These are phyloP conservation scores for Russula foetens DNA, from an alignment of 768 basidiomycete genomes.

Conservation along the genomic window DNA sequence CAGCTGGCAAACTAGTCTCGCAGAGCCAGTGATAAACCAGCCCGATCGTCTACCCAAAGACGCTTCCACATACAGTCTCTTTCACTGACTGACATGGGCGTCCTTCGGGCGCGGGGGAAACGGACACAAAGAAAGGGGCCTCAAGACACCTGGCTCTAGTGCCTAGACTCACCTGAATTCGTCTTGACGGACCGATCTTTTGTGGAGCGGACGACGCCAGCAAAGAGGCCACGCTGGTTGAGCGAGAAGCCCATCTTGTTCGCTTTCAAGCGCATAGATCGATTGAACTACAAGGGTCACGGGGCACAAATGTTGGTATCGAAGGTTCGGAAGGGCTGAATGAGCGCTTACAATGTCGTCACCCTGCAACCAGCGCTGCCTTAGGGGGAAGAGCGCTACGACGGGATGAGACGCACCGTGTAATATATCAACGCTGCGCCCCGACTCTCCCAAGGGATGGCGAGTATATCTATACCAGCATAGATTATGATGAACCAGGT, in stretches of 20 bases:
- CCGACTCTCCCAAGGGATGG: conserved; percentile 67
- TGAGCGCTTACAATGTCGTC: conserved; percentile 70
- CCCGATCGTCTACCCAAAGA: conserved; percentile 4
- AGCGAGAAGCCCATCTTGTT: conserved; percentile 72
- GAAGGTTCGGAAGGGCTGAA: background rate
- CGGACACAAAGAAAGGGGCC: background rate
- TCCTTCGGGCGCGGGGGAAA: background rate
- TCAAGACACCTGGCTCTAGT: background rate
- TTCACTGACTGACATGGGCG: background rate
- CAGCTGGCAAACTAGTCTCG: background rate
- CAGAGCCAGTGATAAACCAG: background rate
- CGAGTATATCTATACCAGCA: conserved; percentile 54
- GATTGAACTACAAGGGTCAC: conserved; percentile 60
- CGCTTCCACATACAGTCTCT: background rate
- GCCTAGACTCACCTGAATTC: conserved; percentile 39
- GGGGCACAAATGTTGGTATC: background rate
- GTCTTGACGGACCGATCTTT: conserved; percentile 52
- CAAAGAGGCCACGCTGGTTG: conserved; percentile 80
- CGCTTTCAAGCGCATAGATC: conserved; percentile 81
- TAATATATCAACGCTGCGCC: conserved; percentile 91
- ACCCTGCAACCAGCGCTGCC: conserved; percentile 38
- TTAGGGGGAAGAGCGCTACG: background rate
- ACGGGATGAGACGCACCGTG: conserved; percentile 43
- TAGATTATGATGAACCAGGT: background rate
- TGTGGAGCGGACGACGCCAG: conserved; percentile 64